phyloP scores from a whole-genome alignment of 176 grass and related monocot species.

The Saccharum spontaneum region DNA sequence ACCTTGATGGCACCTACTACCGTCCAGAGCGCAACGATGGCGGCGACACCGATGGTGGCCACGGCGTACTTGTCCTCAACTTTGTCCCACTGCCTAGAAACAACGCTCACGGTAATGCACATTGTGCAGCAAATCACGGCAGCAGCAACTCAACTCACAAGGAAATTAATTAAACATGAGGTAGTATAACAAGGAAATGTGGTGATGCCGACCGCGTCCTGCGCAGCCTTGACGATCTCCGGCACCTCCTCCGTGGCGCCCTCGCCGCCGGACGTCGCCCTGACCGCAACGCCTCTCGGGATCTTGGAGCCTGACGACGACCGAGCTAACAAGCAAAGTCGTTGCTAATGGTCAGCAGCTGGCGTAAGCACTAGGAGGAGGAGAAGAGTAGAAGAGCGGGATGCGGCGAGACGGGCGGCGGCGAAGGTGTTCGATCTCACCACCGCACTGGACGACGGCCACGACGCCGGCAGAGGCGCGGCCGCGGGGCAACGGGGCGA shows the following conservation, averaged over 20 bases:
- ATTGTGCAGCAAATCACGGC: background rate
- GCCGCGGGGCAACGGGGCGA: slow-evolving; percentile 4
- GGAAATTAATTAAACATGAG: no score
- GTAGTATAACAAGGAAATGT: background rate
- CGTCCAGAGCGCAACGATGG: slow-evolving; percentile 80
- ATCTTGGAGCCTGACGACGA: slow-evolving; percentile 9
- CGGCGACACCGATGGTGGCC: slow-evolving; percentile 56
- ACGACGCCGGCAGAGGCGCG: background rate
- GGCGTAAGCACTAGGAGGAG: background rate
- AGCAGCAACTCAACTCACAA: no score
- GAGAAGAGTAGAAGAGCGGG: no score
- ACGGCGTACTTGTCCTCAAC: slow-evolving; percentile 98
- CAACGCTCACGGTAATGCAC: slow-evolving; percentile 42
- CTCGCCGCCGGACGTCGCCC: slow-evolving; percentile 52
- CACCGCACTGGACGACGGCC: background rate
- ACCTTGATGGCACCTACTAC: slow-evolving; percentile 69
- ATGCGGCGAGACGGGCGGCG: background rate
- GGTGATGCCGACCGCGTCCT: slow-evolving; percentile 59
- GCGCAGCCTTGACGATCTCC: slow-evolving; percentile 47
- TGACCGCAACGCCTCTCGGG: slow-evolving; percentile 30
- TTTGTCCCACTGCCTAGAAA: slow-evolving; percentile 95
- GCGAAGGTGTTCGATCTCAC: background rate
- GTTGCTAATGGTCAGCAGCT: background rate
- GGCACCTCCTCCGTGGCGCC: slow-evolving; percentile 51
- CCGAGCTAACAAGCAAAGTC: background rate